Base-by-base conservation (phyloP, 1,284 basidiomycete species). In the Retiboletus flavoniger region DNA sequence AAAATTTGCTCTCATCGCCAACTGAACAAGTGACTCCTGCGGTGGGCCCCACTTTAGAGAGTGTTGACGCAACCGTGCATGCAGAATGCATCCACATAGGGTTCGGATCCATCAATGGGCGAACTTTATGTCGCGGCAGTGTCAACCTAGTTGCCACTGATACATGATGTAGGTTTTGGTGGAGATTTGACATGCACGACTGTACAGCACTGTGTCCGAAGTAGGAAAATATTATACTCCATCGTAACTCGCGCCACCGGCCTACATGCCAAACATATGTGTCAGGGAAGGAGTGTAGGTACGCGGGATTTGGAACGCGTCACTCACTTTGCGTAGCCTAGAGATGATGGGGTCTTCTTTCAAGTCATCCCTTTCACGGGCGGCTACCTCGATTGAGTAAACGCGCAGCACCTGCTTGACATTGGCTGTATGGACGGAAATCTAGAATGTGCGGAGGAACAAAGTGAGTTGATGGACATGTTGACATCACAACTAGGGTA, bases 401-500 rank as follows among this genome's bases (percentile, higher is more conserved):
- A 84, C 82, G 53, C 83, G 81, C 63, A 96, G 74, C 53, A 89
- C 84, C 53, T 75, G 71, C 76, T 95, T 95, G 69, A 95, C 91
- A 73, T 93, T 87, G 59, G 89, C 89, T 39, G 85, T 68, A 68
- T 95, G 93, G 5, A 95, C 92, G 53, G 93, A 95, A 64, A 95
- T 87, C 91, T 95, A 62, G 29, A 55, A 36, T 49, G 52, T 53
- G 55, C 47, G 42, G 16, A 47, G 32, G 44, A 47, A 56, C 42
- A 56, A 50, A 50, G 61, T 69, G 36, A 66, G 57, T 53, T 39
- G 48, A 45, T n/a, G 47, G 43, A 49, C 43, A 56, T 44, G 42
- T 54, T 24, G 21, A 45, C 52, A 57, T 63, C 50, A 52, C 41
- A 24, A 54, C 50, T 48, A 67, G 60, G 65, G 69, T 60, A 53